phyloP scores from a whole-genome alignment of 768 basidiomycete genomes.

The Tulasnella sp. region DNA sequence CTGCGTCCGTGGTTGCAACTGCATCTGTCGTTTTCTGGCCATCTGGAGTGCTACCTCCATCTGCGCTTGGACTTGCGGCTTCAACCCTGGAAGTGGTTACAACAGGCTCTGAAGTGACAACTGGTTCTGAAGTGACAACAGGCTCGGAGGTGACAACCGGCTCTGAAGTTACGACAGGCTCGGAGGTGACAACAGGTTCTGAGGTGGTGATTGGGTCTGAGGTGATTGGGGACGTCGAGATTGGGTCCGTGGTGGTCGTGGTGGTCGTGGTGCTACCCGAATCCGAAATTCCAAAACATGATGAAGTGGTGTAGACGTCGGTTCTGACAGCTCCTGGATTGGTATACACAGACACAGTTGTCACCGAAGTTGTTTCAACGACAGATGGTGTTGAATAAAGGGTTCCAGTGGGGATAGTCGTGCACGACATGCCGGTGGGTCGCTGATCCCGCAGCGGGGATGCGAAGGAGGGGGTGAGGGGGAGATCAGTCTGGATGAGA shows the following conservation, averaged over 20 bases:
- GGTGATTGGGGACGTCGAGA: background rate
- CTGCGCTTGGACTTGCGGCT: no score
- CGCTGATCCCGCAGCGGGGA: background rate
- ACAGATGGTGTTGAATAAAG: background rate
- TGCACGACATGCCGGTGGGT: background rate
- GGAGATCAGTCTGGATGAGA: background rate
- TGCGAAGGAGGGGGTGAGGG: background rate
- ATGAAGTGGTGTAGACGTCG: background rate
- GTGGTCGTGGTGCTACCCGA: no score
- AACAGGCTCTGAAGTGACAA: background rate
- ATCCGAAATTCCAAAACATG: no score
- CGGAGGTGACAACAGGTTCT: background rate
- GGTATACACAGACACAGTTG: background rate
- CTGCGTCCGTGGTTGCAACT: background rate
- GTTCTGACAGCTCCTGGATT: background rate
- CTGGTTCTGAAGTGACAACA: background rate
- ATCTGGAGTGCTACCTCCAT: no score
- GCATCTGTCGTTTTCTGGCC: background rate
- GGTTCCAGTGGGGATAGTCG: background rate
- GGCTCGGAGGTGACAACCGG: background rate
- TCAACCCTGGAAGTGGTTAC: no score
- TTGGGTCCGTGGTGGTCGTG: no score
- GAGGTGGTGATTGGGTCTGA: background rate
- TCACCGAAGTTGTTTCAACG: background rate
- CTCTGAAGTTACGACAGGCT: background rate